Base-by-base conservation (phyloP, 805 yeast genomes). In the Myxozyma geophila region DNA sequence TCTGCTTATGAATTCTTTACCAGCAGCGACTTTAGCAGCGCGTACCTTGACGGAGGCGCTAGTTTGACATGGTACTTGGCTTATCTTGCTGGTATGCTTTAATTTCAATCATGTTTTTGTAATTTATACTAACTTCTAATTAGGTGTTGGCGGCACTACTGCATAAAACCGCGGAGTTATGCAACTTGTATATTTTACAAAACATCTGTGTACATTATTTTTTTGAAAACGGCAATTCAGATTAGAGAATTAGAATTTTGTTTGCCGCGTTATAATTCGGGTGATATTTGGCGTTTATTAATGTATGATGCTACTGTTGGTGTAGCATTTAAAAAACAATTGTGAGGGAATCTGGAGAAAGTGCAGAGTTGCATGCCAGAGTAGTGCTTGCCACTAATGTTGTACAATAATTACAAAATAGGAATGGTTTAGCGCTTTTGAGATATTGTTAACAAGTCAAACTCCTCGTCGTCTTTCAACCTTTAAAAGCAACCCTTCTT, bases 21-120 rank as follows among this genome's bases (percentile, higher is more conserved):
- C 1, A 73, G 83, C 40, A 69, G 78, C 6, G 78, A 77, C 60
- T 92, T 90, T 81, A 73, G 79, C 51, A 77, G 78, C n/a, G 70
- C 74, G 2, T 82, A 81, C 67, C 82, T 92, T 54, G 98, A 92
- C 71, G 84, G 84, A 62, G 98, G 98, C 1, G 93, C 91, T 81
- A 86, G 93, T 35, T 78, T 86, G 66, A 88, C 97, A 0, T 92
- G 97, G 96, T 87, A 92, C 12, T 78, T 92, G 67, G 86, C 96
- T 0, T 89, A 83, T 68, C 81, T 90, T 52, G 96, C 71, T 40
- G 70, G 70, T 58, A 36, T 15, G 62, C 44, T 12, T 9, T 49
- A 12, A 36, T 19, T 10, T 35, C 37, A 1, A 1, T 4, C 13
- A 13, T n/a, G 17, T 35, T 50, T 10, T 21, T 39, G 17, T 28